Base-by-base conservation (phyloP, 441 rosid species). In the Mallotus repandus region DNA sequence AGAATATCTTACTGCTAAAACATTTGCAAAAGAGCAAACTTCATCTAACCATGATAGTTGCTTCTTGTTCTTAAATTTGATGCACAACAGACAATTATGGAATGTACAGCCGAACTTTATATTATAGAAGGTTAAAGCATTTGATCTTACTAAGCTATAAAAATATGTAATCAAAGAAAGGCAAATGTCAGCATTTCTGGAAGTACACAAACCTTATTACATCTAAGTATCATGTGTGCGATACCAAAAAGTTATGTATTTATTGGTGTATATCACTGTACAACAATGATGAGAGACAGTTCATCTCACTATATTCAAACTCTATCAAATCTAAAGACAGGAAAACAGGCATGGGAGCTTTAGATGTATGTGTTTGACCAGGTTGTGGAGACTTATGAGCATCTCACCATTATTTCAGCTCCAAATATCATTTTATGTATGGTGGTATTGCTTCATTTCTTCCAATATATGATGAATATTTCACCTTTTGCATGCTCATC, bases 341-440 rank as follows among this genome's bases (percentile, higher is more conserved):
- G 16, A 18, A 58, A 14, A 64, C 3, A 21, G 9, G 19, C 1
- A 48, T 6, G 19, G 21, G 9, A 66, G 52, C 43, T 67, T 48
- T 55, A 35, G 16, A 70, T 38, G 76, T n/a, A n/a, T 45, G 12
- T 54, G 57, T 48, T 9, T 38, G 63, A 66, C 61, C 66, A 54
- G 19, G 48, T 64, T 77, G 59, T 43, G 45, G 19, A 43, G 63
- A 32, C 61, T 66, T 66, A 35, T 46, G 55, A 10, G 57, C 52
- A 52, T n/a, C 59, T 13, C 69, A 53, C 57, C 50, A 46, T 41
- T 25, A 25, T 63, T 65, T 68, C 41, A 55, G 69, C 63, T 72
- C 49, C 49, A 35, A 32, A 41, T 22, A 41, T 25, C 68, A 59
- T 50, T 48, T 19, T 19, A 8, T 22, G 38, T 12, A 32, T 66